Conservation (phyloP, 306 rosid species). For the Medicago lupulina region DNA sequence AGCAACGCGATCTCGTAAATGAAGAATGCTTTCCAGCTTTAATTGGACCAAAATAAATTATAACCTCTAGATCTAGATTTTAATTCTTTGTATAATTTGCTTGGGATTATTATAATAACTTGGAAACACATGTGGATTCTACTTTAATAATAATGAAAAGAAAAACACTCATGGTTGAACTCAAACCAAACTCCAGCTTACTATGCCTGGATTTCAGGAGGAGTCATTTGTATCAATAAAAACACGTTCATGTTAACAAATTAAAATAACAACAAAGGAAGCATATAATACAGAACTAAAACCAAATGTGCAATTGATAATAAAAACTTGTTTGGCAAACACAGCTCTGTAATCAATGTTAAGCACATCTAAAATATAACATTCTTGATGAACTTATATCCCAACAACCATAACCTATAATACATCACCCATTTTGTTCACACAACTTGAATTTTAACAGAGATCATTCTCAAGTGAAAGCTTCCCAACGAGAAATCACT, state of each 20-base stretch:
- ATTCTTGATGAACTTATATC: slow-evolving; percentile 54
- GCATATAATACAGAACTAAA: slow-evolving; percentile 26
- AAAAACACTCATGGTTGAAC: background rate
- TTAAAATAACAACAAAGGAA: background rate
- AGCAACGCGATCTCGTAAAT: too few species aligned
- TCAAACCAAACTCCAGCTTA: slow-evolving; percentile 1
- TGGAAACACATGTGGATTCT: too few species aligned
- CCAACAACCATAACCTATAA: slow-evolving; percentile 70
- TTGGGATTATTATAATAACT: too few species aligned
- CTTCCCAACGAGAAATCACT: slow-evolving; percentile 58
- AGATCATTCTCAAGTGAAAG: slow-evolving; percentile 48
- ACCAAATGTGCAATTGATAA: slow-evolving; percentile 47
- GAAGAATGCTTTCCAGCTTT: too few species aligned
- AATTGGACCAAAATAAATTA: too few species aligned
- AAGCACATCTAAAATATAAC: slow-evolving; percentile 57
- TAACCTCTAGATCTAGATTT: too few species aligned
- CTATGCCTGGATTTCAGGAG: background rate
- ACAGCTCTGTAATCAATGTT: slow-evolving; percentile 55
- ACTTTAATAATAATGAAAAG: too few species aligned
- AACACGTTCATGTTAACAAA: background rate
- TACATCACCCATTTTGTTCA: slow-evolving; percentile 59
- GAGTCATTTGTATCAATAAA: background rate
- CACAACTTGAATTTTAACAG: slow-evolving; percentile 47
- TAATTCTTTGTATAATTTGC: too few species aligned
- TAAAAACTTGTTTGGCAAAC: slow-evolving; percentile 50